phyloP scores from a whole-genome alignment of 495 filamentous ascomycete genomes.

The Aspergillus avenaceus region DNA sequence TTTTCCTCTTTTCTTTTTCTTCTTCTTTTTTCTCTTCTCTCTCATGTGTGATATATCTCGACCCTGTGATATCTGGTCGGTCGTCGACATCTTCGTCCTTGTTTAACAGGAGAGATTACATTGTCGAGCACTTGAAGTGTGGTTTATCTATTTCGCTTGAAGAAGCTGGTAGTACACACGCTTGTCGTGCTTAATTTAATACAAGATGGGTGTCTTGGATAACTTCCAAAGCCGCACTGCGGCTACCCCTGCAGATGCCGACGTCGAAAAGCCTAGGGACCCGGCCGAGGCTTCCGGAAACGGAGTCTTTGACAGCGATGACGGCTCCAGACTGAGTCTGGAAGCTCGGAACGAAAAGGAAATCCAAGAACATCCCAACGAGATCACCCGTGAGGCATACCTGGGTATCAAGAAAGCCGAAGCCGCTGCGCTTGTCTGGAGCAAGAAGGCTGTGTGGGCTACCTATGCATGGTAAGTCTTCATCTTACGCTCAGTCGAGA shows the following conservation, averaged over 20 bases:
- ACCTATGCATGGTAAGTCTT: slow-evolving; percentile 34
- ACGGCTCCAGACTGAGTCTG: slow-evolving; percentile 8
- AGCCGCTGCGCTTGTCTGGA: slow-evolving; percentile 35
- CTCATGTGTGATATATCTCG: not conserved
- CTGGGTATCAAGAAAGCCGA: slow-evolving; percentile 41
- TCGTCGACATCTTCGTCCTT: not conserved
- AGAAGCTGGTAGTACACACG: no score
- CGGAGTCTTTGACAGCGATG: slow-evolving; percentile 5
- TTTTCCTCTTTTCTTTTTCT: no score
- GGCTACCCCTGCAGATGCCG: slow-evolving; percentile 2
- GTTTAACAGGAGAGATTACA: not conserved
- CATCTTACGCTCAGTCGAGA: no score
- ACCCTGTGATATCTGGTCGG: not conserved
- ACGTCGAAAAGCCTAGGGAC: not conserved
- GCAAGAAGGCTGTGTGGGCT: slow-evolving; percentile 27
- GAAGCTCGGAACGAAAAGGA: slow-evolving; percentile 27
- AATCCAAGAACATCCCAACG: slow-evolving; percentile 20
- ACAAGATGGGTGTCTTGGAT: slow-evolving; percentile 21
- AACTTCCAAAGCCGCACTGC: slow-evolving; percentile 13
- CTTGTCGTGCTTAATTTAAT: not conserved
- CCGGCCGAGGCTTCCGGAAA: not conserved
- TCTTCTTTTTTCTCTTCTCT: not conserved
- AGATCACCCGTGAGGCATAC: slow-evolving; percentile 26
- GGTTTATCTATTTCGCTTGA: not conserved
- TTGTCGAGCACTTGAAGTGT: not conserved